A percentile compares a stretch with the other conserved stretches of the same genome.
Evolutionary conservation across 129 eudicot species (phyloP).

Genomic region (Logfia minima): DNA sequence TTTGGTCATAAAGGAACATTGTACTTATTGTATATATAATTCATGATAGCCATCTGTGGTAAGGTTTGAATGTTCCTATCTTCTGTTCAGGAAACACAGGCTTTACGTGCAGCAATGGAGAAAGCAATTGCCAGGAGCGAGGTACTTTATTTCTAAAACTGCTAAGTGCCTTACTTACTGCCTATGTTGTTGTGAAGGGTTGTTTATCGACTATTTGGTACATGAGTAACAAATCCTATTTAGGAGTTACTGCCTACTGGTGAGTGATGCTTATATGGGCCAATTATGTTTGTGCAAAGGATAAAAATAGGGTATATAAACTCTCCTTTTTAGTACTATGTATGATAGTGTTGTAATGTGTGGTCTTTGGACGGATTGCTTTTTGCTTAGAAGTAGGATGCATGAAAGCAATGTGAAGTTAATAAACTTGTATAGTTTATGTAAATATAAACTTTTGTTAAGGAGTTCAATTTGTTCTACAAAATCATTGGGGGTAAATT

Average conservation of each 20-base stretch:
- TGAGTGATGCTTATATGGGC: conserved; percentile 3
- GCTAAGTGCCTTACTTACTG: neutral
- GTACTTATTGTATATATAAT: neutral
- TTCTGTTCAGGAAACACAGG: conserved; percentile 73
- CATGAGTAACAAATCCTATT: conserved; percentile 11
- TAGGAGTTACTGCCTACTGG: conserved; percentile 11
- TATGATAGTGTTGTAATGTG: conserved; percentile 10
- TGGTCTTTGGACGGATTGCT: neutral
- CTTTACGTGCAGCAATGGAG: conserved; percentile 60
- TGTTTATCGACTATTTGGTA: conserved; percentile 3
- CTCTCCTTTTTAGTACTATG: conserved; percentile 9
- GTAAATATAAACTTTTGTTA: conserved; percentile 1
- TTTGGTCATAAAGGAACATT: neutral
- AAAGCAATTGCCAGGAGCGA: conserved; percentile 73
- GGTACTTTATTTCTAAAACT: conserved; percentile 44
- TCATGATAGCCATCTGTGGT: conserved; percentile 39
- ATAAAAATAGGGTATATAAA: conserved; percentile 9
- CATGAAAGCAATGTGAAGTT: neutral
- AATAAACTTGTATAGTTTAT: conserved; percentile 7
- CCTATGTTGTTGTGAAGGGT: conserved; percentile 11
- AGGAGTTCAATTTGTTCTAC: neutral
- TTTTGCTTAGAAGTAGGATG: neutral
- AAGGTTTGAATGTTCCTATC: conserved; percentile 49
- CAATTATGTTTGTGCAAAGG: conserved; percentile 9
- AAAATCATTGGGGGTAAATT: neutral